Evolutionary conservation across 306 rosid genomes (phyloP), one percentile per base, ranked within the genome.

Genomic region (Fagus crenata): DNA sequence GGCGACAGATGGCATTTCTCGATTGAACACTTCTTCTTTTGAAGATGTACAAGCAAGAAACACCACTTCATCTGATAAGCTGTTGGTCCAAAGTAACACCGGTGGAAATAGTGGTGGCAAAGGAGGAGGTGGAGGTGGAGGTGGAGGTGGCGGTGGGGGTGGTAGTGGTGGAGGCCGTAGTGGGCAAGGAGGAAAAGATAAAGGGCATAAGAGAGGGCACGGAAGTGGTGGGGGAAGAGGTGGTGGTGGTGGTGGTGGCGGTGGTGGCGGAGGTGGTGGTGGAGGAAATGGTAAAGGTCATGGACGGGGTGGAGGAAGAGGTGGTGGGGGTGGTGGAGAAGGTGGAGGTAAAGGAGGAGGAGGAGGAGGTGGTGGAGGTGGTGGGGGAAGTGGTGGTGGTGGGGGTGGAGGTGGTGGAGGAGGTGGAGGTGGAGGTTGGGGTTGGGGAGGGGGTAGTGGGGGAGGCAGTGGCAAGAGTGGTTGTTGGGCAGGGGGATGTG

Each of bases 251-350:
- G 81, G 84, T 0, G 84, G 77, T 0, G 80, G 80, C 0, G 77
- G 84, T n/a, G 58, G 60, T 39, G 74, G 84, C 11, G 72, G 76
- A 2, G 81, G 73, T 15, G 7, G 84, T 73, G 78, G 81, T 55
- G 78, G 84, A 56, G 84, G 79, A 32, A 49, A 73, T 2, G 70
- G 74, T 4, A 61, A 56, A 2, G 83, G 80, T 0, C 32, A 35
- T 33, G 67, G 60, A 1, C 77, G 73, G 17, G 73, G 85, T 46
- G 84, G 84, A 2, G 74, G 86, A 31, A 8, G 67, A 0, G 81
- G 71, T 14, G 42, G 46, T 4, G 76, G 76, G 0, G 56, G 60
- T 5, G 58, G 79, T 0, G 59, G 73, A 1, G 79, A 71, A 4
- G 60, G 78, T 0, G 33, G 79, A 13, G 61, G 72, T 11, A 31